Evolutionary conservation across 2,329 filamentous ascomycete genomes (phyloP), one percentile per base, ranked within the genome.

Genomic region (Ophiocordyceps camponoti-saundersi): DNA sequence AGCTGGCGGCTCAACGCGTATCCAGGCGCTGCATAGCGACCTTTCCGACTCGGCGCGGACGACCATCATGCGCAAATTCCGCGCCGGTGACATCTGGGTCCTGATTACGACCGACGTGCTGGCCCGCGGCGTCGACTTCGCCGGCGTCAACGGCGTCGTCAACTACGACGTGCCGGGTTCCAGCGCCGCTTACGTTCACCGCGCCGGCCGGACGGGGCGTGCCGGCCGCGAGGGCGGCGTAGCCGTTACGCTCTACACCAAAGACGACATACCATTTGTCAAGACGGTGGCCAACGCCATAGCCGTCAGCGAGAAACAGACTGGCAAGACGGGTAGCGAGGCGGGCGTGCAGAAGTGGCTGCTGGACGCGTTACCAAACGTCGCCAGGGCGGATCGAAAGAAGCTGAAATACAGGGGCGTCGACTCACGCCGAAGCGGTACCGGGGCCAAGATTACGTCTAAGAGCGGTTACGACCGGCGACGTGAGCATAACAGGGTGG

Each of bases 161-260:
- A 98, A 96, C 65, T 98, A 95, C 65, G 92, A 98, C 61, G 87
- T 95, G 10, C 92, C 92, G 0, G 86, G 82, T n/a, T 89, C 85
- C 0, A 83, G 84, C 6, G 90, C 89, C 0, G 80, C 79, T 1
- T 98, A 98, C 59, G 84, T 98, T 7, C 92, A 98, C 65, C 85
- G 92, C 12, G 88, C 92, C 0, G 92, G 92, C 0, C 77, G 92
- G 44, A 96, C 92, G 0, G 92, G 90, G 0, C 76, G 92, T 21
- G 92, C 89, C 0, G 92, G 92, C 0, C 76, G 89, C 22, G 79
- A 85, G 56, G 89, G 89, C 20, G 92, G 92, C 44, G 77, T 95
- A 3, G 89, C 88, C 0, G 82, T 98, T 1, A 98, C 92, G 0
- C 82, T 95, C 49, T 98, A 95, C 64, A 96, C 90, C 0, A 87